Evolutionary conservation across 148 eudicot genomes (phyloP), one percentile per base, ranked within the genome.

Genomic region (Camellia lanceoleosa): DNA sequence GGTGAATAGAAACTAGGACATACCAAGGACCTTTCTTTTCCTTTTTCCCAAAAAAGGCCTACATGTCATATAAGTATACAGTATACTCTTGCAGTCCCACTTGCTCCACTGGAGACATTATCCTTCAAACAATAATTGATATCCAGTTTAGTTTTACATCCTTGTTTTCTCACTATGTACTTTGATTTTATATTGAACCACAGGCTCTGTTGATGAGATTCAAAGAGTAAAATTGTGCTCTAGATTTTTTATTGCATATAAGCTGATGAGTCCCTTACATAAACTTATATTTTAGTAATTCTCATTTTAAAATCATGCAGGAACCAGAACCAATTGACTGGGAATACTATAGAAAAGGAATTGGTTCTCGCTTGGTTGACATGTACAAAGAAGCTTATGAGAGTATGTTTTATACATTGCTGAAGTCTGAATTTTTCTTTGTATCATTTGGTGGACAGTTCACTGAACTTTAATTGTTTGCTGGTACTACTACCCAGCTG

Each of bases 311-410:
- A 68, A 63, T 78, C 68, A 4, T 87, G 85, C 92, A 96, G 99
- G 97, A 96, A 84, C 99, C 98, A 30, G 98, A 93, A 85, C 95
- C 99, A 54, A 79, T 96, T 55, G 92, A 96, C 81, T 96, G 99
- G 99, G 99, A 96, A 7, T 93, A 92, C 76, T 96, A 96, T 83
- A 92, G 99, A 66, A 94, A 92, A 80, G 97, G 93, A 80, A 83
- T 96, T 81, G 98, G 97, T 61, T 81, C 91, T 76, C 91, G 91
- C 75, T 79, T 96, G 90, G 99, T 96, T 75, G 99, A 96, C 79
- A 92, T 94, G 92, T 96, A 93, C 89, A 96, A 96, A 86, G 94
- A 91, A 85, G 98, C 95, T 79, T 96, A 88, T 81, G 99, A 94
- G 30, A 88, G 98, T 96, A 91, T 62, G 90, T 81, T 55, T 20